Base-by-base conservation (phyloP, 108 stramenopile genomes). In the Cyclotella atomus region DNA sequence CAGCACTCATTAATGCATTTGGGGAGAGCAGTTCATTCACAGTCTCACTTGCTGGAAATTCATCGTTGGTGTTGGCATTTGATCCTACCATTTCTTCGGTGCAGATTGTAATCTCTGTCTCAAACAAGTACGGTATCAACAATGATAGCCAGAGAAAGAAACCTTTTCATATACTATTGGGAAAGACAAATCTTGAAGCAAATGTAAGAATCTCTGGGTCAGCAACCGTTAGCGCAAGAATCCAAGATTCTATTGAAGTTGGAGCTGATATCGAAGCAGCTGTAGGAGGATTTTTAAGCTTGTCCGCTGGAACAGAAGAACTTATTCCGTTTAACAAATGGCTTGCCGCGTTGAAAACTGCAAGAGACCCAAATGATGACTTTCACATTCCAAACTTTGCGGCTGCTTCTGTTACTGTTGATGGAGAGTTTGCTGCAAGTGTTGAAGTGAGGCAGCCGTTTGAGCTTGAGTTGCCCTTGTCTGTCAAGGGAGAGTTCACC, bases 221-320 rank as follows among this genome's bases (percentile, higher is more conserved):
- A 44, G 72, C 79, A 9, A 27, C 44, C 25, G 54, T 80, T 16
- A 68, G 36, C 32, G 72, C 72, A 25, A 74, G 28, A 52, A 52
- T 80, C 49, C 65, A 29, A 9, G 72, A 61, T 46, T 55, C 66
- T 8, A 54, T 80, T 19, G 71, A 67, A 57, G 79, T 67, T 2
- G 67, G 21, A 15, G 65, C 72, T 14, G 29, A 14, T 4, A 32
- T 66, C 2, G 73, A 57, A 35, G 65, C 71, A 43, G 8, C 43
- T 35, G 15, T 67, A 9, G 21, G 8, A 19, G 71, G 71, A 9
- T 30, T 15, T 43, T 49, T 73, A 7, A 23, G 41, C 25, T 54
- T 73, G 30, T 20, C 32, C n/a, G 34, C 73, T 55, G 54, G 54
- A 25, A 6, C 54, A 24, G 54, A 27, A 6, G 25, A 55, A 28